Evolutionary conservation across 768 basidiomycete genomes (phyloP), one percentile per base, ranked within the genome.

Genomic region (Rhizopogon sp.): DNA sequence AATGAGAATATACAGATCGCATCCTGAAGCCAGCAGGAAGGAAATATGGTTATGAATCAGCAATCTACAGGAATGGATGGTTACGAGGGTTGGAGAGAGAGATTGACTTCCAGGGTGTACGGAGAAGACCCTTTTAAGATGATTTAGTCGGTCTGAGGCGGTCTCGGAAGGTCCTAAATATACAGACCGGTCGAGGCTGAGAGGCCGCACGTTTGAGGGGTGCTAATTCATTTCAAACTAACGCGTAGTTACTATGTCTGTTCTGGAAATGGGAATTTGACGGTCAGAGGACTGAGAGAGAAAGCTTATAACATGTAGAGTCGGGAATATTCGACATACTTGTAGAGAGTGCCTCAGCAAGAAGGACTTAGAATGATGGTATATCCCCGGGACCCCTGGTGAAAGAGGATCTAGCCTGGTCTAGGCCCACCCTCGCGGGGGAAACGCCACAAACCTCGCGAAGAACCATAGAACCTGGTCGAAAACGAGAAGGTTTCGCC

Each of bases 141-240:
- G 33, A 22, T 37, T 25, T 6, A 25, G 17, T 35, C 28, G 44
- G 17, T n/a, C 45, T 47, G 40, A 25, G 17, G 35, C 28, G 44
- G 17, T n/a, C 45, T 47, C 43, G 35, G 39, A 46, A 17, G 13
- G 47, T 33, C 28, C 33, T 59, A 43, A 31, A 54, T 41, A 28
- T 55, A 60, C 57, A 65, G 63, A 62, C 64, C 37, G 60, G 56
- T 53, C 64, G 56, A 57, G 61, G 49, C 60, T 54, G 52, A 51
- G 22, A 43, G 50, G 52, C 56, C 43, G 51, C 22, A 40, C 39
- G 16, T 52, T 45, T 33, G 49, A 53, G 52, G 33, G 16, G 20
- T 22, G 10, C 40, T 54, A 65, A 67, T 67, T 65, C 52, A 64
- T 62, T 64, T 53, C 50, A 43, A n/a, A 57, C 64, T 43, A 42